A percentile compares a stretch with the other conserved stretches of the same genome.
These are phyloP conservation scores for Cladobotryum mycophilum DNA, from an alignment of 2,329 filamentous ascomycete genomes.

Conservation along the genomic window DNA sequence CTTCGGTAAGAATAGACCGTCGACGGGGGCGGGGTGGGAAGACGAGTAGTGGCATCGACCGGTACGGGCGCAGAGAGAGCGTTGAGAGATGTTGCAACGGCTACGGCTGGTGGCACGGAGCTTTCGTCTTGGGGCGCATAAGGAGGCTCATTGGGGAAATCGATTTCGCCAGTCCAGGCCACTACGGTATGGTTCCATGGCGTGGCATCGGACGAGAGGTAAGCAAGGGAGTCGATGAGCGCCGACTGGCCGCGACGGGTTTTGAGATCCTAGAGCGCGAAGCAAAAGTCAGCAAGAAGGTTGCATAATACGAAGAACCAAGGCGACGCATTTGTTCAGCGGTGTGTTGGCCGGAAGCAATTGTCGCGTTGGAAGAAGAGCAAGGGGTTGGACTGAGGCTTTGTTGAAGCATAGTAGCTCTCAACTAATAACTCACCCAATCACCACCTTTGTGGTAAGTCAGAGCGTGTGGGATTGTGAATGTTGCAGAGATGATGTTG, in stretches of 20 bases:
- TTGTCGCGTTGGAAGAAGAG: too few relatives aligned
- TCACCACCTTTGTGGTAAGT: slow-evolving; percentile 52
- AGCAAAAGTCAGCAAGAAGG: neutral
- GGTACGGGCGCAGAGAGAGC: slow-evolving; percentile 76
- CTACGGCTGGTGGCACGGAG: slow-evolving; percentile 36
- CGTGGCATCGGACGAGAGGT: slow-evolving; percentile 75
- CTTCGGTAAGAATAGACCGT: slow-evolving; percentile 64
- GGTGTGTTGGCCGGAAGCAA: neutral
- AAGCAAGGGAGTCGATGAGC: slow-evolving; percentile 82
- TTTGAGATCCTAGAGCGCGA: slow-evolving; percentile 57
- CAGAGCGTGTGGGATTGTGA: slow-evolving; percentile 55
- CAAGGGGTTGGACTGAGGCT: neutral
- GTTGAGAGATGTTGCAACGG: slow-evolving; percentile 54
- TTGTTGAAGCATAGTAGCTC: neutral
- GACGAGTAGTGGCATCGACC: slow-evolving; percentile 54
- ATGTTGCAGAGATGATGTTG: slow-evolving; percentile 61
- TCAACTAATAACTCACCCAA: slow-evolving; percentile 44
- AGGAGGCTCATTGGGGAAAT: slow-evolving; percentile 38
- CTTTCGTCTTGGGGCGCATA: slow-evolving; percentile 43
- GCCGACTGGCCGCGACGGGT: slow-evolving; percentile 82
- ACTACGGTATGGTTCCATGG: slow-evolving; percentile 91
- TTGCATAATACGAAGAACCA: neutral
- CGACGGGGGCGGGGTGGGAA: slow-evolving; percentile 51
- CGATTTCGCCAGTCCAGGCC: slow-evolving; percentile 90
- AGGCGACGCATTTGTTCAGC: too few relatives aligned